A percentile compares a stretch with the other conserved stretches of the same genome.
phyloP scores from a whole-genome alignment of 2,329 filamentous ascomycete species.

The Penicillium hordei region DNA sequence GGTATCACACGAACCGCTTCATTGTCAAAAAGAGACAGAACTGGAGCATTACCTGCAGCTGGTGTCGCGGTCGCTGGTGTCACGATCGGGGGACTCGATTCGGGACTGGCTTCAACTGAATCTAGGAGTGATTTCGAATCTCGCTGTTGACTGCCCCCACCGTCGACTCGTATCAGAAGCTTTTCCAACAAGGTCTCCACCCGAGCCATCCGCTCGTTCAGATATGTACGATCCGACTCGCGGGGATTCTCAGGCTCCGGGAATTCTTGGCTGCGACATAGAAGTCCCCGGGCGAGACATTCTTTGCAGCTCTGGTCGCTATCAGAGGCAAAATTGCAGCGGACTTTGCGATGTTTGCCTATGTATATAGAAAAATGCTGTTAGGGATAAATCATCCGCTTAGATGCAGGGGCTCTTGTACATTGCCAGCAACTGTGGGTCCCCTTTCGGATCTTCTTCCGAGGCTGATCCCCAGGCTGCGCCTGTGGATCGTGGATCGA shows the following conservation, averaged over 20 bases:
- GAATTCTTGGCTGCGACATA: constrained; percentile 17
- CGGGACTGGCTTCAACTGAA: not conserved
- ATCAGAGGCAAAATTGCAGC: constrained; percentile 13
- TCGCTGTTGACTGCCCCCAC: too few species aligned
- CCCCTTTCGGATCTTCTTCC: constrained; percentile 20
- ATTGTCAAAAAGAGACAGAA: constrained; percentile 13
- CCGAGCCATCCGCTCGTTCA: constrained; percentile 15
- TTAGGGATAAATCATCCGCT: not conserved
- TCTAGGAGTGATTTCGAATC: not conserved
- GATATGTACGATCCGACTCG: constrained; percentile 11
- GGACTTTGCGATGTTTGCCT: constrained; percentile 20
- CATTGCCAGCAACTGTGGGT: constrained; percentile 22
- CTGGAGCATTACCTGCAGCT: constrained; percentile 9
- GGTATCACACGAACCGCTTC: not conserved
- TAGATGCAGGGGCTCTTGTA: constrained; percentile 5
- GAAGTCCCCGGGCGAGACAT: constrained; percentile 10
- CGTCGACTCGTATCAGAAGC: constrained; percentile 3
- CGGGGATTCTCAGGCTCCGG: constrained; percentile 13
- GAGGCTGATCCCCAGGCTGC: constrained; percentile 7
- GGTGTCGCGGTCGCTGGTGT: constrained; percentile 6
- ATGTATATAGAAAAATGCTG: not conserved
- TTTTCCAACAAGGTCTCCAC: constrained; percentile 13
- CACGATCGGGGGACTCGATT: not conserved
- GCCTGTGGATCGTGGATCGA: not conserved
- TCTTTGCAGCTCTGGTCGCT: constrained; percentile 12